These are phyloP conservation scores for Paramarasmius palmivorus DNA, from an alignment of 1,284 basidiomycete genomes.

Conservation along the genomic window DNA sequence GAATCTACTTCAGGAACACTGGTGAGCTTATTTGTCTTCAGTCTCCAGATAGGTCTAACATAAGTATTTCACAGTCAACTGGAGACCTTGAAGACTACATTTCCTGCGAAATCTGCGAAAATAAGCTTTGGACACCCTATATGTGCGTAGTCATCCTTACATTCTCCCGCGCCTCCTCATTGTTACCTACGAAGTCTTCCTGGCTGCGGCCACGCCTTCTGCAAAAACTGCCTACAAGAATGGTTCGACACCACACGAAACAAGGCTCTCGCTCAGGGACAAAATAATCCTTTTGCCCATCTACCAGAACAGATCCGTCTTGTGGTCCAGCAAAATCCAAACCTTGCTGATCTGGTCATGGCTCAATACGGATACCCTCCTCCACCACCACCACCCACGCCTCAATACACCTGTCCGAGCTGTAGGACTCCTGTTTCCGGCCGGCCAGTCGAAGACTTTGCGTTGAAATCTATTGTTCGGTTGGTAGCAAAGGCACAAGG, in stretches of 20 bases:
- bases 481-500: conserved; percentile 46
- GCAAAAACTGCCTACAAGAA: conserved; percentile 58
- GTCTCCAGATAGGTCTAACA: too few relatives aligned
- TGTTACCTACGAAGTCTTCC: conserved; percentile 44
- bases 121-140: conserved; percentile 64
- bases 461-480: conserved; percentile 55
- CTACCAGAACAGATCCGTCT: conserved; percentile 18
- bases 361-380: conserved; percentile 24
- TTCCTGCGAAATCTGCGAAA: conserved; percentile 62
- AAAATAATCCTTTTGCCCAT: conserved; percentile 36
- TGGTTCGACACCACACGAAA: conserved; percentile 61
- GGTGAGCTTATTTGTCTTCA: background rate
- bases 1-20: background rate
- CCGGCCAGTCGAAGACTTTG: conserved; percentile 59
- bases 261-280: conserved; percentile 51
- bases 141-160: conserved; percentile 44
- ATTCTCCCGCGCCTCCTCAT: conserved; percentile 10
- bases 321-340: conserved; percentile 10
- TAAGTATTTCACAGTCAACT: conserved; percentile 3
- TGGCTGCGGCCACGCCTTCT: conserved; percentile 72
- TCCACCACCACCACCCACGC: conserved; percentile 31
- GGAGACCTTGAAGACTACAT: conserved; percentile 52
- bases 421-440: conserved; percentile 52
- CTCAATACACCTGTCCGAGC: conserved; percentile 64
- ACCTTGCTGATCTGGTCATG: conserved; percentile 19